Percentiles rank a stretch among this genome's conserved stretches.
These are phyloP conservation scores for Fomitopsis pinicola DNA, from an alignment of 1,284 basidiomycete genomes.

Conservation along the genomic window DNA sequence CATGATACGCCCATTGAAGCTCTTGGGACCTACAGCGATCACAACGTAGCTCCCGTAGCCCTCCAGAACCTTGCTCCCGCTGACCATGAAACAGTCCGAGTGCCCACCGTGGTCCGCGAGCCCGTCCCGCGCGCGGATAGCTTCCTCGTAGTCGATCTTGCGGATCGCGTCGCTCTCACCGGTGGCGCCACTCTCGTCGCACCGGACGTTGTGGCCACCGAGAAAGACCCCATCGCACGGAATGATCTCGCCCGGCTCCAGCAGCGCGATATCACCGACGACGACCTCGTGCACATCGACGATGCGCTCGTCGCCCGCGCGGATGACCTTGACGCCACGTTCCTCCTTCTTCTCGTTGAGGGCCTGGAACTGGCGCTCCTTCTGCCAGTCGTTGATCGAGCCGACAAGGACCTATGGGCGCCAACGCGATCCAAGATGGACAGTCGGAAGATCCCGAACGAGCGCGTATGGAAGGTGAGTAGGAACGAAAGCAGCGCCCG, in stretches of 20 bases:
- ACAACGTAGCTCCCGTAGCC: constrained; percentile 93
- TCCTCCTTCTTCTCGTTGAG: constrained; percentile 97
- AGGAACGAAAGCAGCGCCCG: background rate
- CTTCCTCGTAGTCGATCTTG: constrained; percentile 23
- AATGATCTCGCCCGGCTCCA: constrained; percentile 95
- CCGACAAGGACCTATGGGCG: constrained; percentile 71
- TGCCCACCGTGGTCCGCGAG: constrained; percentile 40
- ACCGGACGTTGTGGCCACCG: constrained; percentile 89
- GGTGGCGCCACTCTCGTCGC: constrained; percentile 96
- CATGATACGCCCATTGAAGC: constrained; percentile 96
- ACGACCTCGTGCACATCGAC: constrained; percentile 89
- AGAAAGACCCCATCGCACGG: constrained; percentile 96
- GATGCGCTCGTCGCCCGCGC: constrained; percentile 75
- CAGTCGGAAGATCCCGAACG: background rate
- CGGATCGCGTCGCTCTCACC: constrained; percentile 80
- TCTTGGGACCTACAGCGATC: constrained; percentile 87
- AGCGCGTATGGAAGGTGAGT: constrained; percentile 1
- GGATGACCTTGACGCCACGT: constrained; percentile 88
- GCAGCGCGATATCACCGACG: constrained; percentile 88
- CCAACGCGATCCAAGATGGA: background rate
- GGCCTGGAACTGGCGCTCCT: constrained; percentile 91
- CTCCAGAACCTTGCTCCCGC: constrained; percentile 93
- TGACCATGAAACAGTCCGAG: constrained; percentile 90
- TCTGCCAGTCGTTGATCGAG: constrained; percentile 93
- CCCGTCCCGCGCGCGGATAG: constrained; percentile 24